These are phyloP conservation scores for Telfairia occidentalis DNA, from an alignment of 331 rosid genomes.

Conservation along the genomic window DNA sequence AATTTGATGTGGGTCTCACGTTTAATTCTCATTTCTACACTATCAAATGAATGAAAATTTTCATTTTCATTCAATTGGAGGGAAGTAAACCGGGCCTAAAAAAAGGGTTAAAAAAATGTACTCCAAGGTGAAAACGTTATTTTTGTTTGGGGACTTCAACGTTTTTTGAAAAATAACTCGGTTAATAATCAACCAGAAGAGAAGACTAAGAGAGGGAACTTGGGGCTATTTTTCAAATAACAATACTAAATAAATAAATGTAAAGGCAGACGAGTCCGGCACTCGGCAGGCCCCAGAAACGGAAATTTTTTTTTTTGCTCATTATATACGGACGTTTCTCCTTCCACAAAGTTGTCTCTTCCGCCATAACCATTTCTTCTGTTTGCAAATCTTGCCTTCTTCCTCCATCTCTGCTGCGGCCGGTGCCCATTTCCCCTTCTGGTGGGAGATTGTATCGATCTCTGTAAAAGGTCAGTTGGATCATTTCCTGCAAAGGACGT, in stretches of 20 bases:
- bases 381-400: background rate
- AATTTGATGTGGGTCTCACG: no score
- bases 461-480: constrained; percentile 5
- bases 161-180: background rate
- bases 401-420: background rate
- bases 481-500: background rate
- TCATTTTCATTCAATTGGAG: no score
- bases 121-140: no score
- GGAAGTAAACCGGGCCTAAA: no score
- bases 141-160: background rate
- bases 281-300: background rate
- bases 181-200: background rate
- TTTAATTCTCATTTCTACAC: no score
- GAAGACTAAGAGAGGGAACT: no score
- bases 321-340: background rate
- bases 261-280: background rate
- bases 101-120: no score
- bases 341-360: background rate
- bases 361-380: background rate
- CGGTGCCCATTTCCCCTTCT: background rate
- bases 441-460: background rate
- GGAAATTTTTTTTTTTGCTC: background rate
- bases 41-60: no score
- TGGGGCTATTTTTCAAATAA: background rate
- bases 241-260: background rate